A percentile compares a stretch with the other conserved stretches of the same genome.
Conservation (phyloP, 768 basidiomycete genomes). For the Pleurotus ostreatus region DNA sequence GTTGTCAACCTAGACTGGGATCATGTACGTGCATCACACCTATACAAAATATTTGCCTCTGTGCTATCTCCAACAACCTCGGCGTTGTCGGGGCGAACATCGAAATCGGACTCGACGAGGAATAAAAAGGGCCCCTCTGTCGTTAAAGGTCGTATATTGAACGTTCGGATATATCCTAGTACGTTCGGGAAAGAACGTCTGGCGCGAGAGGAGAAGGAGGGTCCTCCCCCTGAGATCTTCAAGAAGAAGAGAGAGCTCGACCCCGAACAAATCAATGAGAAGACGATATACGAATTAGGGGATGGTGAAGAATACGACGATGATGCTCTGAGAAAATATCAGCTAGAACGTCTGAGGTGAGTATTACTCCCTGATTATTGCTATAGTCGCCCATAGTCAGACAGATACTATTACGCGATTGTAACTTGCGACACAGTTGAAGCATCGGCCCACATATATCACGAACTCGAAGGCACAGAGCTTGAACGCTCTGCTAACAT, state of each 20-base stretch:
- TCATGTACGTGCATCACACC: slow-evolving; percentile 81
- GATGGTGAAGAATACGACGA: slow-evolving; percentile 72
- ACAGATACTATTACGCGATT: slow-evolving; percentile 89
- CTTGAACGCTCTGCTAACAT: slow-evolving; percentile 96
- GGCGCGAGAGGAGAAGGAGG: slow-evolving; percentile 83
- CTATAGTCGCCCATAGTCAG: neutral
- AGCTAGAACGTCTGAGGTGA: slow-evolving; percentile 87
- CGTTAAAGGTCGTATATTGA: slow-evolving; percentile 63
- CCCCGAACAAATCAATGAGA: slow-evolving; percentile 59
- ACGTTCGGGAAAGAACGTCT: slow-evolving; percentile 89
- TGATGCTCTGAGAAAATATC: slow-evolving; percentile 84
- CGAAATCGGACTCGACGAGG: slow-evolving; percentile 14
- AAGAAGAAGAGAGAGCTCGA: slow-evolving; percentile 40
- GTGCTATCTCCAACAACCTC: slow-evolving; percentile 64
- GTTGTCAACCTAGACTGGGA: slow-evolving; percentile 99
- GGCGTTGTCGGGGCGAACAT: slow-evolving; percentile 20
- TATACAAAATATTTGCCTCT: slow-evolving; percentile 92
- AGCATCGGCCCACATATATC: slow-evolving; percentile 75
- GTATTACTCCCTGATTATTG: slow-evolving; percentile 19
- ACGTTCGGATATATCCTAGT: slow-evolving; percentile 86
- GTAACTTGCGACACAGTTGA: slow-evolving; percentile 80
- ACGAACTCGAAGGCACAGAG: slow-evolving; percentile 91
- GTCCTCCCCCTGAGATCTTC: slow-evolving; percentile 85
- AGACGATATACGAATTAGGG: slow-evolving; percentile 61
- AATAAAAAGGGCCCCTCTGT: slow-evolving; percentile 23